Percentiles rank a stretch among this genome's conserved stretches.
Conservation (phyloP, 805 yeast species). For the Candida chauliodis region DNA sequence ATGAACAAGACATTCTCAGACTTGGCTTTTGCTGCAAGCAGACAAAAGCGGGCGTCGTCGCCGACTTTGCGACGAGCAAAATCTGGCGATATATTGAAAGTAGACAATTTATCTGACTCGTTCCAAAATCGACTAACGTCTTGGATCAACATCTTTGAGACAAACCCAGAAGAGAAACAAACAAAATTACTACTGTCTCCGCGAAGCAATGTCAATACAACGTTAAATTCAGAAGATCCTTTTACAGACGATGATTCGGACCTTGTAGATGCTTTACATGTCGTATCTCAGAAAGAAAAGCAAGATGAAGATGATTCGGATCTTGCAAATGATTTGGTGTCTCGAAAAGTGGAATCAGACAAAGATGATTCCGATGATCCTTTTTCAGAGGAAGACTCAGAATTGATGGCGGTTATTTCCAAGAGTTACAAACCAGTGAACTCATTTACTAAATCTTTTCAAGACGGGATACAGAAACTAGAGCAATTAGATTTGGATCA, state of each 20-base stretch:
- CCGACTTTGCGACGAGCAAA: constrained; percentile 38
- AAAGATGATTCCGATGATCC: constrained; percentile 13
- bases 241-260: constrained; percentile 29
- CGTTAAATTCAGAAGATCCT: constrained; percentile 19
- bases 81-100: constrained; percentile 24
- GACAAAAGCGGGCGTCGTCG: constrained; percentile 16
- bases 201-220: constrained; percentile 1
- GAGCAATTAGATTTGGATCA: constrained; percentile 11
- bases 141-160: constrained; percentile 31
- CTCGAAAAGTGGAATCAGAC: background rate
- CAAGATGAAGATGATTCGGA: background rate
- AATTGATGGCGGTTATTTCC: constrained; percentile 1
- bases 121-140: constrained; percentile 14
- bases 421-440: background rate
- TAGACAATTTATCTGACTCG: constrained; percentile 5
- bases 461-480: constrained; percentile 12
- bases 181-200: background rate
- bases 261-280: constrained; percentile 12
- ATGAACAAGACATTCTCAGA: constrained; percentile 34
- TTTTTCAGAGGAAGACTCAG: constrained; percentile 19
- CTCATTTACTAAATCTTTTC: constrained; percentile 11
- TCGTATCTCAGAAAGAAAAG: background rate
- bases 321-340: too few species aligned
- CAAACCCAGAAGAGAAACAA: constrained; percentile 4
- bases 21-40: constrained; percentile 15